These are phyloP conservation scores for Chamaenerion angustifolium DNA, from an alignment of 345 rosid genomes.

Conservation along the genomic window DNA sequence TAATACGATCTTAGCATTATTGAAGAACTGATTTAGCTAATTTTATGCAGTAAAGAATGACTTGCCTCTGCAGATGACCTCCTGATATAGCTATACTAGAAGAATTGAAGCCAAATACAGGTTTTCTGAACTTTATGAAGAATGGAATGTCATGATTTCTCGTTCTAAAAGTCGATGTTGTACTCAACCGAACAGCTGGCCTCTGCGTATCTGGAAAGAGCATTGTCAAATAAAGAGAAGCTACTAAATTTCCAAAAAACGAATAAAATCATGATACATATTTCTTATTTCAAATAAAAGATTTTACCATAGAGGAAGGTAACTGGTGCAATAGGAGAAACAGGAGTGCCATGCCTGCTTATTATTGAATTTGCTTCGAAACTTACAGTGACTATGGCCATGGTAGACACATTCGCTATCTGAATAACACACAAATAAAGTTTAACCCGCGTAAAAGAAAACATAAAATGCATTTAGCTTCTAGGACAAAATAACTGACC, in stretches of 20 bases:
- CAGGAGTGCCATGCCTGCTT: slow-evolving; percentile 62
- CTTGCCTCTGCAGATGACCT: slow-evolving; percentile 70
- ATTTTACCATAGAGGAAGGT: slow-evolving; percentile 71
- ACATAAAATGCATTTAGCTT: not conserved
- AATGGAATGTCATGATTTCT: slow-evolving; percentile 40
- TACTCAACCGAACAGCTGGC: slow-evolving; percentile 57
- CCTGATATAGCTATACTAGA: slow-evolving; percentile 58
- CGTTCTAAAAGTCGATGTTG: slow-evolving; percentile 57
- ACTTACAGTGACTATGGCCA: slow-evolving; percentile 43
- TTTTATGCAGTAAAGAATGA: slow-evolving; percentile 7
- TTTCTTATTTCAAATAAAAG: slow-evolving; percentile 1
- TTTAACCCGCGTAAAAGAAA: not conserved
- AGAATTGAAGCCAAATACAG: slow-evolving; percentile 78
- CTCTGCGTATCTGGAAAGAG: slow-evolving; percentile 57
- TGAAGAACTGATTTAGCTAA: not conserved
- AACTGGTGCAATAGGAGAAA: slow-evolving; percentile 60
- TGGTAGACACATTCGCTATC: slow-evolving; percentile 43
- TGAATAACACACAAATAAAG: slow-evolving; percentile 12
- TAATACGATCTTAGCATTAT: too few relatives aligned
- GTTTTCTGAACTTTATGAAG: slow-evolving; percentile 61
- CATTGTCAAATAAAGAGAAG: slow-evolving; percentile 1
- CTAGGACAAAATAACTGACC: slow-evolving; percentile 22
- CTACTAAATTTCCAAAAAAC: not conserved
- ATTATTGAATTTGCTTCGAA: slow-evolving; percentile 33
- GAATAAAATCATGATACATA: not conserved